A percentile compares a stretch with the other conserved stretches of the same genome.
These are phyloP conservation scores for Grifola frondosa DNA, from an alignment of 1,284 basidiomycete genomes.

Conservation along the genomic window DNA sequence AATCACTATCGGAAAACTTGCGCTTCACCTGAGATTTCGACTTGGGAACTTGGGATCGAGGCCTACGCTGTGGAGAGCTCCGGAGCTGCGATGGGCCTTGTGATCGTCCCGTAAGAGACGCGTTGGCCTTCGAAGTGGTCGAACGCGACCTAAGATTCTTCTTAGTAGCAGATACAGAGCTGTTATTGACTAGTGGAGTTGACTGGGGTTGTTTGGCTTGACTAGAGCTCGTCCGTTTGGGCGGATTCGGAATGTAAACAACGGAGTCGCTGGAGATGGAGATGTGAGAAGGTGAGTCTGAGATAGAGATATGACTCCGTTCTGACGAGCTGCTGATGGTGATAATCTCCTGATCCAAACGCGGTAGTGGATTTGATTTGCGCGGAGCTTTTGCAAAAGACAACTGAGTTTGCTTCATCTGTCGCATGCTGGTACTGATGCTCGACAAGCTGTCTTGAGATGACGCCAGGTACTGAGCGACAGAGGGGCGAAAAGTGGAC, in stretches of 20 bases:
- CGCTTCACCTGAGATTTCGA: constrained; percentile 21
- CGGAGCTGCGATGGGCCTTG: too few species aligned
- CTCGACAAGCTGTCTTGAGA: too few species aligned
- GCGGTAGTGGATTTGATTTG: constrained; percentile 3
- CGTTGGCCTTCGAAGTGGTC: not conserved
- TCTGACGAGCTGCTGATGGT: constrained; percentile 10
- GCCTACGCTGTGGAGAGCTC: not conserved
- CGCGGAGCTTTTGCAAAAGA: constrained; percentile 1
- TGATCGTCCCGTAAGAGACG: too few species aligned
- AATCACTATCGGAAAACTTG: constrained; percentile 15
- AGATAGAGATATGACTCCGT: constrained; percentile 10
- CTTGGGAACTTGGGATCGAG: constrained; percentile 5
- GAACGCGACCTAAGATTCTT: not conserved
- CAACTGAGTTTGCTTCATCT: constrained; percentile 1
- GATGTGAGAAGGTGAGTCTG: constrained; percentile 11
- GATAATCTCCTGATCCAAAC: constrained; percentile 10
- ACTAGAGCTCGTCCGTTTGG: not conserved
- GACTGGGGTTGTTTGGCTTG: not conserved
- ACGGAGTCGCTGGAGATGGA: constrained; percentile 13
- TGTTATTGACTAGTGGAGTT: too few species aligned
- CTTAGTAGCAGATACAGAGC: not conserved
- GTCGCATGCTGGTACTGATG: too few species aligned
- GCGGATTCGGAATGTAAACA: not conserved
- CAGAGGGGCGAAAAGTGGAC: too few species aligned
- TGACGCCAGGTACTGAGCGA: too few species aligned